Percentiles rank a stretch among this genome's conserved stretches.
phyloP scores from a whole-genome alignment of 768 basidiomycete species.

The Termitomyces sp. region DNA sequence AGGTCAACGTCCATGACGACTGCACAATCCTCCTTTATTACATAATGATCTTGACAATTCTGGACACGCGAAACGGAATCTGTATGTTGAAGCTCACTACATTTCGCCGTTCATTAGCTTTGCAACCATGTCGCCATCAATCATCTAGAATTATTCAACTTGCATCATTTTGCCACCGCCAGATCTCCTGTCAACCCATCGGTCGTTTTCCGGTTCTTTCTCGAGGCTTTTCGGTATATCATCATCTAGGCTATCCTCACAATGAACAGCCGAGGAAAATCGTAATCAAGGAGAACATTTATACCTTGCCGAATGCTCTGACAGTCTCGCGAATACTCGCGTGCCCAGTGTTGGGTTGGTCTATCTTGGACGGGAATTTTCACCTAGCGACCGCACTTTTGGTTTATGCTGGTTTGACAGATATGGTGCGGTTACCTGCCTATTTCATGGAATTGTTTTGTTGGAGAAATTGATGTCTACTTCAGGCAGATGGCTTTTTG shows the following conservation, averaged over 20 bases:
- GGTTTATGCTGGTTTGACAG: slow-evolving; percentile 88
- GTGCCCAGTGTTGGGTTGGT: slow-evolving; percentile 90
- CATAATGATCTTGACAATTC: background rate
- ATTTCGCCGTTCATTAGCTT: slow-evolving; percentile 3
- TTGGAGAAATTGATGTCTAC: background rate
- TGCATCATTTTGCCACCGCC: background rate
- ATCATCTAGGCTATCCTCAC: slow-evolving; percentile 9
- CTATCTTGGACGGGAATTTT: slow-evolving; percentile 78
- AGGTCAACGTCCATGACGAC: no score
- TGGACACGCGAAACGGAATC: background rate
- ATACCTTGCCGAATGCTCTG: slow-evolving; percentile 89
- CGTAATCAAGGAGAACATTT: slow-evolving; percentile 75
- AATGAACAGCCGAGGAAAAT: slow-evolving; percentile 21
- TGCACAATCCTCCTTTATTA: background rate
- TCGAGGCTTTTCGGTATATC: slow-evolving; percentile 16
- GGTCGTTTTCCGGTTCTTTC: slow-evolving; percentile 1
- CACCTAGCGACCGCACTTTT: slow-evolving; percentile 76
- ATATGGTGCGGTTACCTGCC: slow-evolving; percentile 56
- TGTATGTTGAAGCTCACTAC: slow-evolving; percentile 8
- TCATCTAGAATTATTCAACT: background rate
- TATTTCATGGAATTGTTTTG: slow-evolving; percentile 4
- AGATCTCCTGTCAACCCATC: background rate
- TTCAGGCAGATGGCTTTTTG: slow-evolving; percentile 86
- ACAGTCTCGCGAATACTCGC: slow-evolving; percentile 84
- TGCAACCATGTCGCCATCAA: slow-evolving; percentile 4